A percentile compares a stretch with the other conserved stretches of the same genome.
Evolutionary conservation across 768 basidiomycete genomes (phyloP).

Genomic region (Panaeolus papilionaceus): DNA sequence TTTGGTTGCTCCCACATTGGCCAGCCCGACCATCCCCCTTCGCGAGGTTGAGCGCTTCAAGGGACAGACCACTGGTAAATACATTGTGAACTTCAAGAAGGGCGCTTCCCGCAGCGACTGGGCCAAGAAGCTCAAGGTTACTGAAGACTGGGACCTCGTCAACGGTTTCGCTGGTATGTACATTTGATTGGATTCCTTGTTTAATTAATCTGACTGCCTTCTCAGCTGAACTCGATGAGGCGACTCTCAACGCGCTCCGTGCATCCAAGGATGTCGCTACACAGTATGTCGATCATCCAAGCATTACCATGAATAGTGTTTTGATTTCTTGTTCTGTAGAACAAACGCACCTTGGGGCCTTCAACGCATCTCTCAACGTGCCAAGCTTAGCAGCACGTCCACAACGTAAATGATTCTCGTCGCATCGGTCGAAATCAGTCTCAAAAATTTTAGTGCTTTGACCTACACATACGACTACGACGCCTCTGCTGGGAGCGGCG

Average conservation of each 20-base stretch:
- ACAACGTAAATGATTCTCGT: slow-evolving; percentile 16
- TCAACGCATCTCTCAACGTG: slow-evolving; percentile 30
- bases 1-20: slow-evolving; percentile 23
- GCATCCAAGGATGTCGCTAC: slow-evolving; percentile 28
- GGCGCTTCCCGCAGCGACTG: slow-evolving; percentile 26
- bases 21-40: slow-evolving; percentile 24
- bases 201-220: background rate
- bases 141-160: slow-evolving; percentile 30
- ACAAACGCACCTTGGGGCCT: slow-evolving; percentile 22
- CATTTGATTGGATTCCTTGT: too few relatives aligned
- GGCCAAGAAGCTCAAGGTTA: slow-evolving; percentile 17
- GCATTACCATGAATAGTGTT: background rate
- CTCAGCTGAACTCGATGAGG: slow-evolving; percentile 27
- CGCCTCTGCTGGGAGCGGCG: slow-evolving; percentile 38
- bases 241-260: slow-evolving; percentile 29
- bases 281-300: slow-evolving; percentile 22
- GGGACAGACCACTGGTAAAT: slow-evolving; percentile 30
- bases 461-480: slow-evolving; percentile 33
- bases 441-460: slow-evolving; percentile 10
- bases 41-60: slow-evolving; percentile 27
- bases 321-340: slow-evolving; percentile 21
- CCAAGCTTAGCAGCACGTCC: background rate
- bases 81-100: slow-evolving; percentile 33
- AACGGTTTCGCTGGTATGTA: slow-evolving; percentile 35
- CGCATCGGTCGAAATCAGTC: background rate